Evolutionary conservation across 768 basidiomycete species (phyloP).

Genomic region (Kockovaella imperatae): DNA sequence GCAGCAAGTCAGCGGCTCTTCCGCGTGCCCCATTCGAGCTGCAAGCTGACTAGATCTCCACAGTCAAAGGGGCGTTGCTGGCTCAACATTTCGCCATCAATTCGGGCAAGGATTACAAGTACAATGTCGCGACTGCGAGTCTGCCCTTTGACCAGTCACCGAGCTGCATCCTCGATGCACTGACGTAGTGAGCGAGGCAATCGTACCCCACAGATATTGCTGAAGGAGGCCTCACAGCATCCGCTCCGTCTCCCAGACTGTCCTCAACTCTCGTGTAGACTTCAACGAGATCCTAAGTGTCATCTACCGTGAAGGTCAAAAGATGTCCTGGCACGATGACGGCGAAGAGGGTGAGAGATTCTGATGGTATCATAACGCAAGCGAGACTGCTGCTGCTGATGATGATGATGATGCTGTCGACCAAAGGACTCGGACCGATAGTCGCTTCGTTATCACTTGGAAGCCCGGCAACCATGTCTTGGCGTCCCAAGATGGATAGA

Average conservation of each 20-base stretch:
- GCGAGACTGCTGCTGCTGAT: not conserved
- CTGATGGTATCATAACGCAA: not conserved
- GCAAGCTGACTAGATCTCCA: not conserved
- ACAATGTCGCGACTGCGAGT: constrained; percentile 29
- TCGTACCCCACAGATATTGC: no score
- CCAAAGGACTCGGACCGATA: constrained; percentile 32
- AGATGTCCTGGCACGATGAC: constrained; percentile 43
- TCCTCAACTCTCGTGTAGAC: constrained; percentile 5
- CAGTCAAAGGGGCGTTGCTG: constrained; percentile 22
- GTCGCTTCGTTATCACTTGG: constrained; percentile 41
- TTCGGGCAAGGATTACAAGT: constrained; percentile 30
- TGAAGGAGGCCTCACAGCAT: constrained; percentile 10
- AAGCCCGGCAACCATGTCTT: constrained; percentile 35
- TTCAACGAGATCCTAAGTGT: constrained; percentile 43
- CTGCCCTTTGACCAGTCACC: constrained; percentile 30
- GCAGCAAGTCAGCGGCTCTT: no score
- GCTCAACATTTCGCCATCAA: constrained; percentile 37
- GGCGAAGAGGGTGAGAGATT: constrained; percentile 34
- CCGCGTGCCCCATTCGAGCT: no score
- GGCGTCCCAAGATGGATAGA: constrained; percentile 21
- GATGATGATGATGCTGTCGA: not conserved
- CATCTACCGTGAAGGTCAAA: constrained; percentile 29
- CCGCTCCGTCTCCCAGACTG: not conserved
- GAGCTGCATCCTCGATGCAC: constrained; percentile 7
- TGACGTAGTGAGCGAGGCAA: constrained; percentile 13